A percentile compares a stretch with the other conserved stretches of the same genome.
Evolutionary conservation across 768 basidiomycete species (phyloP).

Genomic region (Phaeotremella skinneri): DNA sequence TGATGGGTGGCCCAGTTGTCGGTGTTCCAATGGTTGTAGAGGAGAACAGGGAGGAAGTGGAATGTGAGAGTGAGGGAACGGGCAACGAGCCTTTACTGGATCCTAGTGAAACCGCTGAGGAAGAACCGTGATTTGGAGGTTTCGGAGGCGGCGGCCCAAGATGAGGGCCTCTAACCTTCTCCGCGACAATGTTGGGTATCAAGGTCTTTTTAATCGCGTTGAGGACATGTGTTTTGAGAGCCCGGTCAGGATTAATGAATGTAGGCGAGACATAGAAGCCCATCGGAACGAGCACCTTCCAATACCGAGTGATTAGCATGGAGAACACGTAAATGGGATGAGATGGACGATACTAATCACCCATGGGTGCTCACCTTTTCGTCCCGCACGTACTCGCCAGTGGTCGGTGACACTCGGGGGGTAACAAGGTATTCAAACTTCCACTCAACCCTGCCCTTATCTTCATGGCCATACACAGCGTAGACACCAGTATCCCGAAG

Average conservation of each 20-base stretch:
- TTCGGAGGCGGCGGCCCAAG: slow-evolving; percentile 24
- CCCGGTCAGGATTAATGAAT: slow-evolving; percentile 24
- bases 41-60: no score
- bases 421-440: slow-evolving; percentile 75
- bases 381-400: slow-evolving; percentile 58
- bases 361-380: slow-evolving; percentile 59
- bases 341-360: background rate
- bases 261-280: slow-evolving; percentile 17
- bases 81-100: background rate
- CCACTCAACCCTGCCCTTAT: slow-evolving; percentile 62
- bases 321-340: background rate
- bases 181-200: slow-evolving; percentile 26
- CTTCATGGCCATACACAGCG: slow-evolving; percentile 67
- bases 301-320: background rate
- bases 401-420: slow-evolving; percentile 58
- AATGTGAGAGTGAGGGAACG: background rate
- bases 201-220: slow-evolving; percentile 31
- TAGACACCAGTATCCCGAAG: slow-evolving; percentile 74
- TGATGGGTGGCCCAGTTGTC: background rate
- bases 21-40: background rate
- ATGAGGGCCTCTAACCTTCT: slow-evolving; percentile 24
- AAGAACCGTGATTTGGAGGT: slow-evolving; percentile 1
- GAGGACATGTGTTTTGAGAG: slow-evolving; percentile 18
- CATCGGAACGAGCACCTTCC: slow-evolving; percentile 11
- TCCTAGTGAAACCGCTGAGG: background rate